phyloP scores from a whole-genome alignment of 306 rosid genomes.

The Prunus armeniaca region DNA sequence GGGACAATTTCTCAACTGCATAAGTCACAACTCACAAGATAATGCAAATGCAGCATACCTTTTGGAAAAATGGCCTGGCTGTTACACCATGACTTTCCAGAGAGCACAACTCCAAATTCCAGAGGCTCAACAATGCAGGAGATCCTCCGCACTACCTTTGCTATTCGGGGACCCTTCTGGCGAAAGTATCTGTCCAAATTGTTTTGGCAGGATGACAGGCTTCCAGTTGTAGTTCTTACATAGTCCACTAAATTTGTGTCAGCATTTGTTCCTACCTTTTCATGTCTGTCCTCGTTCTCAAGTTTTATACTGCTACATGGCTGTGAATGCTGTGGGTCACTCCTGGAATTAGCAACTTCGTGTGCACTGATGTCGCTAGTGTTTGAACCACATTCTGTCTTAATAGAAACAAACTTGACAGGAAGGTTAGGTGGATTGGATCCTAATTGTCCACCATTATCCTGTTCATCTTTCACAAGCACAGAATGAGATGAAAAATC shows the following conservation, averaged over 20 bases:
- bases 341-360: conserved; percentile 23
- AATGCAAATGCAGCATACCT: conserved; percentile 44
- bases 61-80: conserved; percentile 88
- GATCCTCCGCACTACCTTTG: conserved; percentile 91
- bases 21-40: not conserved
- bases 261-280: conserved; percentile 41
- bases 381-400: conserved; percentile 34
- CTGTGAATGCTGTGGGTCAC: conserved; percentile 32
- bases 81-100: conserved; percentile 93
- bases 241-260: conserved; percentile 47
- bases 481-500: conserved; percentile 33
- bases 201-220: conserved; percentile 49
- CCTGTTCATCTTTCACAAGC: conserved; percentile 42
- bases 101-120: conserved; percentile 77
- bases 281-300: conserved; percentile 45
- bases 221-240: conserved; percentile 49
- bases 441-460: conserved; percentile 33
- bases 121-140: conserved; percentile 93
- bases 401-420: conserved; percentile 29
- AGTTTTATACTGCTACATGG: conserved; percentile 44
- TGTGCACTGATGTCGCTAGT: conserved; percentile 24
- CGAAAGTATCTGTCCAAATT: conserved; percentile 56
- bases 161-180: conserved; percentile 97
- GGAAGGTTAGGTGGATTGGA: conserved; percentile 36
- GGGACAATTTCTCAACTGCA: not conserved